Evolutionary conservation across 2,329 filamentous ascomycete genomes (phyloP).

Genomic region (Microsporum canis): DNA sequence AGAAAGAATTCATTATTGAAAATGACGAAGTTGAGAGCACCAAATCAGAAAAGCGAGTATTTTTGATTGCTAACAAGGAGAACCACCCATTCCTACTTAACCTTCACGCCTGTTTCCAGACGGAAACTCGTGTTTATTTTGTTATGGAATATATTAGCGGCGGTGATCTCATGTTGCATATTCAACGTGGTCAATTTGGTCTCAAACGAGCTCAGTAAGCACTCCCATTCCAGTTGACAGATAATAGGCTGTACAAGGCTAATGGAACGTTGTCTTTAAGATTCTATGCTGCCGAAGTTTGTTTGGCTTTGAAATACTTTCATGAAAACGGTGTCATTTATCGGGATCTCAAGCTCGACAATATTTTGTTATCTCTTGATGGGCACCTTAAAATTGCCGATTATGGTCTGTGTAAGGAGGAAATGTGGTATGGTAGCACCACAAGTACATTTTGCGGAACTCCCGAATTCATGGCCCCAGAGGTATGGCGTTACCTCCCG

Average conservation of each 20-base stretch:
- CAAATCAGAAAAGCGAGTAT: constrained; percentile 92
- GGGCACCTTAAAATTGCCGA: constrained; percentile 98
- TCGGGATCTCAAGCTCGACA: constrained; percentile 66
- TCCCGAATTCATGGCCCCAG: constrained; percentile 98
- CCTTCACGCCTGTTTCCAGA: constrained; percentile 96
- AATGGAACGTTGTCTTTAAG: constrained; percentile 32
- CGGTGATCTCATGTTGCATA: constrained; percentile 97
- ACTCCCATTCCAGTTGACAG: background rate
- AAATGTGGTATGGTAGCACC: constrained; percentile 98
- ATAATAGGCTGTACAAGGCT: background rate
- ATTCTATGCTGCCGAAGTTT: constrained; percentile 96
- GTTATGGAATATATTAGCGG: constrained; percentile 99
- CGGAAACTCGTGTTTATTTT: constrained; percentile 95
- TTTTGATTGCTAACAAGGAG: constrained; percentile 93
- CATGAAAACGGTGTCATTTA: constrained; percentile 99
- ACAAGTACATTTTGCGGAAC: constrained; percentile 98
- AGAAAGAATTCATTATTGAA: constrained; percentile 99
- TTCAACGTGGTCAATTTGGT: constrained; percentile 91
- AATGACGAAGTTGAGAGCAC: constrained; percentile 98
- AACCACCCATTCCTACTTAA: constrained; percentile 91
- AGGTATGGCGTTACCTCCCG: constrained; percentile 46
- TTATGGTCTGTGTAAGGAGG: constrained; percentile 97
- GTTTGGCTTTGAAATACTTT: constrained; percentile 95
- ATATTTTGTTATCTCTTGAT: constrained; percentile 87
- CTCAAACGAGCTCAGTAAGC: constrained; percentile 89